These are phyloP conservation scores for Russula emetica DNA, from an alignment of 768 basidiomycete species.

Conservation along the genomic window DNA sequence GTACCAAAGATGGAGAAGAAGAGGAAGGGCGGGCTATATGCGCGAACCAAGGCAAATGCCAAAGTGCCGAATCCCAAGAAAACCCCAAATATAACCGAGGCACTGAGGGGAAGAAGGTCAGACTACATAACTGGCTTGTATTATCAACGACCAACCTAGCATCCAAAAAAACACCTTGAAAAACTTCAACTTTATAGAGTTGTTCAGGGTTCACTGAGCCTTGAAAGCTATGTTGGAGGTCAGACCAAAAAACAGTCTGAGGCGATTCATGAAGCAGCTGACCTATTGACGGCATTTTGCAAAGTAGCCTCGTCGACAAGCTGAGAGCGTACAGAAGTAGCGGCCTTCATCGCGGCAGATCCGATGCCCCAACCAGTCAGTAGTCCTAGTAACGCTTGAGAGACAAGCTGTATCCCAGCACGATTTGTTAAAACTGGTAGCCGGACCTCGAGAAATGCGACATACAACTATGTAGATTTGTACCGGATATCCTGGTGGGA, in stretches of 20 bases:
- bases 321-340: constrained; percentile 39
- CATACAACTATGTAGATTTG: constrained; percentile 12
- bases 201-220: constrained; percentile 40
- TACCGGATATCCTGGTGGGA: constrained; percentile 22
- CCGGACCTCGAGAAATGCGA: constrained; percentile 30
- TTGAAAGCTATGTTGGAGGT: constrained; percentile 29
- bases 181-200: constrained; percentile 40
- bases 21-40: constrained; percentile 43
- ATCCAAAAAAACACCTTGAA: constrained; percentile 50
- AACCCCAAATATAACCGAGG: constrained; percentile 44
- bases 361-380: constrained; percentile 54
- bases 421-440: constrained; percentile 35
- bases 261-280: neutral
- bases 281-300: constrained; percentile 29
- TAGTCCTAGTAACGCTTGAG: constrained; percentile 37
- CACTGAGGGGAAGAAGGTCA: constrained; percentile 30
- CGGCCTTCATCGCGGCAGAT: constrained; percentile 49
- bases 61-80: constrained; percentile 47
- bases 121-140: neutral
- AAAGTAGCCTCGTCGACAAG: constrained; percentile 32
- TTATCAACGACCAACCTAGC: constrained; percentile 30
- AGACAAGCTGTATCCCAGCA: constrained; percentile 3
- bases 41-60: constrained; percentile 43
- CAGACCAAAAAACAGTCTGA: neutral
- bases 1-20: constrained; percentile 47